Percentiles rank a stretch among this genome's conserved stretches.
These are phyloP conservation scores for Zoysia pacifica DNA, from an alignment of 176 grass and related monocot genomes.

Conservation along the genomic window DNA sequence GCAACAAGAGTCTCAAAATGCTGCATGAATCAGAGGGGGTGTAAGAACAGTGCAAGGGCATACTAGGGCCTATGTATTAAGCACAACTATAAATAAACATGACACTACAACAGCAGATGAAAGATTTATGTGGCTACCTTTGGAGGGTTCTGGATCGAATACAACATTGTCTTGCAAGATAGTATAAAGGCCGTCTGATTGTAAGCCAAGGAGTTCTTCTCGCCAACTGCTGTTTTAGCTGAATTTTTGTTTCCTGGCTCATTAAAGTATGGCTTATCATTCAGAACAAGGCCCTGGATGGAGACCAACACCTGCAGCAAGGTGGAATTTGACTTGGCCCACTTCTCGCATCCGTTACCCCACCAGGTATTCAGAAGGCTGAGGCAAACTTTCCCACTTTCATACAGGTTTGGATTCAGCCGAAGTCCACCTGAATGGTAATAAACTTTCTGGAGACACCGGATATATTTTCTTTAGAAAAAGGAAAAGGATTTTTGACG, in stretches of 20 bases:
- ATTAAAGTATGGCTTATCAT: conserved; percentile 77
- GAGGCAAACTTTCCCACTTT: conserved; percentile 74
- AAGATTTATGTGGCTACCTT: conserved; percentile 44
- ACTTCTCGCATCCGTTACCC: conserved; percentile 68
- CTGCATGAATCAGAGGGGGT: conserved; percentile 33
- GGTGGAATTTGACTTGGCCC: conserved; percentile 70
- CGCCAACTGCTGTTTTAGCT: conserved; percentile 48
- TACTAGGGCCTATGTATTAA: background rate
- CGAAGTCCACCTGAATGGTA: conserved; percentile 80
- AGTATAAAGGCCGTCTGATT: conserved; percentile 60
- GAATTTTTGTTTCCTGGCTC: conserved; percentile 55
- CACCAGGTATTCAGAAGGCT: conserved; percentile 85
- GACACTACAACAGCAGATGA: conserved; percentile 7
- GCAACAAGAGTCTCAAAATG: conserved; percentile 60
- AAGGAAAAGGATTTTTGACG: background rate
- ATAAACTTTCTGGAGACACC: conserved; percentile 57
- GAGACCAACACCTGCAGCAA: conserved; percentile 77
- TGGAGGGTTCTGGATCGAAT: conserved; percentile 58
- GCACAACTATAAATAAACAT: background rate
- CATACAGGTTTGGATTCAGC: conserved; percentile 73
- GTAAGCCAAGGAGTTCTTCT: conserved; percentile 65
- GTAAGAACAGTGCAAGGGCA: background rate
- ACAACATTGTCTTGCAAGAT: conserved; percentile 75
- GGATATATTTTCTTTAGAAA: background rate
- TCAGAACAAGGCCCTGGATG: conserved; percentile 73